Evolutionary conservation across 345 rosid genomes (phyloP), one percentile per base, ranked within the genome.

Genomic region (Salix brachista): DNA sequence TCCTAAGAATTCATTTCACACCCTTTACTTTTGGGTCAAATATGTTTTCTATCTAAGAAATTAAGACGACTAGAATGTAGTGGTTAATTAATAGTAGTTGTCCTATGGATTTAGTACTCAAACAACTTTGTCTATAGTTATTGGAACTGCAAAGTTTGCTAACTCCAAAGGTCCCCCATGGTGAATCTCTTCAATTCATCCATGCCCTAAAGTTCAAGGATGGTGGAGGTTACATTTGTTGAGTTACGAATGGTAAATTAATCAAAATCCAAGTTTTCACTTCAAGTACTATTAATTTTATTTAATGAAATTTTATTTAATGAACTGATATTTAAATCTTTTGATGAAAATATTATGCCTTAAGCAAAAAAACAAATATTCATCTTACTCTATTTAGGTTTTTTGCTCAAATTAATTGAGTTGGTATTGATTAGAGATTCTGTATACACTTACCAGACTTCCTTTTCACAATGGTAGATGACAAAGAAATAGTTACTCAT

Each of bases 1-100:
- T 65, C 69, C 65, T 61, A 37, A n/a, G 65, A 32, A 66, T 19
- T 28, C 46, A 30, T 28, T 73, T 19, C 44, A 64, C 13, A 44
- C 42, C 73, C 67, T 74, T 52, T 13, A 42, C 5, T 52, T 37
- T 32, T 52, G 75, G 75, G 66, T 32, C 69, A 66, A 39, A 37
- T 42, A 5, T 30, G n/a, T n/a, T 23, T n/a, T 12, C n/a, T 1
- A 8, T 46, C 21, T 25, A 37, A 65, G 6, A 52, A n/a, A 9
- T 41, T 10, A 41, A 65, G 32, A 34, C 36, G 36, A 34, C 9
- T 42, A 23, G 65, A 68, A 67, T 23, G n/a, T 34, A 56, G 61
- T 9, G 1, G 62, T 1, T 1, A 9, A 56, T 56, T 8, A 34
- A 34, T 34, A 34, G 14, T 10, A 56, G 1, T 9, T 28, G 28